A percentile compares a stretch with the other conserved stretches of the same genome.
Evolutionary conservation across 2,329 filamentous ascomycete species (phyloP).

Genomic region (Aphanoascus verrucosus): DNA sequence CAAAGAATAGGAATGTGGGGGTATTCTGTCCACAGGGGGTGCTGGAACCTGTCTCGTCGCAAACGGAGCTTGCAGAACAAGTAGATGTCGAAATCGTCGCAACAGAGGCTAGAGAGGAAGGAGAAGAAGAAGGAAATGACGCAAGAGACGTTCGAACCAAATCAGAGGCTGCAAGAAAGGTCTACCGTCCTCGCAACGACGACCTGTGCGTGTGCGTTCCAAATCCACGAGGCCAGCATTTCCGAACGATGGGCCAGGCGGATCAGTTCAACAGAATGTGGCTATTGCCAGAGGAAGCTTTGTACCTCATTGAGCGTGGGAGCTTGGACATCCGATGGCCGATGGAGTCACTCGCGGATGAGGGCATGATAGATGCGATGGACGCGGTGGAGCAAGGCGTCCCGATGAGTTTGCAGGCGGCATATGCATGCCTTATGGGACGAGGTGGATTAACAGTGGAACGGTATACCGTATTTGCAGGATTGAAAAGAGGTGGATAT

Average conservation of each 20-base stretch:
- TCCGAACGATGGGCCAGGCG: conserved; percentile 64
- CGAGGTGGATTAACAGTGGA: conserved; percentile 56
- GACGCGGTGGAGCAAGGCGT: conserved; percentile 39
- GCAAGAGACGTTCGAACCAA: background rate
- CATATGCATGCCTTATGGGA: conserved; percentile 75
- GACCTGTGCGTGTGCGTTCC: conserved; percentile 53
- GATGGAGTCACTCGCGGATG: conserved; percentile 22
- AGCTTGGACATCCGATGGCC: conserved; percentile 83
- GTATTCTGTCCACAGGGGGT: conserved; percentile 60
- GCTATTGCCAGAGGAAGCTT: conserved; percentile 81
- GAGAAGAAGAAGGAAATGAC: conserved; percentile 14
- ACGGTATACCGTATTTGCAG: conserved; percentile 77
- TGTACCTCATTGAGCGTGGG: conserved; percentile 81
- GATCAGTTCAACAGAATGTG: conserved; percentile 58
- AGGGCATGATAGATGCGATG: conserved; percentile 40
- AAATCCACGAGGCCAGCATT: conserved; percentile 59
- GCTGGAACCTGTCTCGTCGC: conserved; percentile 1
- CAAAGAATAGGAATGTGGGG: conserved; percentile 55
- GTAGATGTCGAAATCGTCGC: conserved; percentile 6
- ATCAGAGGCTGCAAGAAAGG: conserved; percentile 7
- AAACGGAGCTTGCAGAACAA: conserved; percentile 1
- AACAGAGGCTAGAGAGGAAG: conserved; percentile 16
- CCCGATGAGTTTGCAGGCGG: conserved; percentile 84
- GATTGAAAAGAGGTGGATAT: conserved; percentile 74
- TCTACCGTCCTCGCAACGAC: conserved; percentile 14